phyloP scores from a whole-genome alignment of 495 filamentous ascomycete genomes.

The Clohesyomyces aquaticus region DNA sequence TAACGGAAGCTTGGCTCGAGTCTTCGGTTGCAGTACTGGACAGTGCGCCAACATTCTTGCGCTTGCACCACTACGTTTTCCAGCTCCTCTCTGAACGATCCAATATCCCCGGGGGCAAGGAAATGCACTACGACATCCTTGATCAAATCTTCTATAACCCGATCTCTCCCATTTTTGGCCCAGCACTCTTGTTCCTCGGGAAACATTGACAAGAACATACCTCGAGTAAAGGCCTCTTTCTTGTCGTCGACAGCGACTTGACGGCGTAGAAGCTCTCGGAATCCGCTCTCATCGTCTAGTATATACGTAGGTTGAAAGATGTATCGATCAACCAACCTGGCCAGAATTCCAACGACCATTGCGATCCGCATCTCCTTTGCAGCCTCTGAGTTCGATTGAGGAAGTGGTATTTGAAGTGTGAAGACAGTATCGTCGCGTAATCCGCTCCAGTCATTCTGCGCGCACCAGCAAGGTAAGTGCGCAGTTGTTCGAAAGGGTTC shows the following conservation, averaged over 20 bases:
- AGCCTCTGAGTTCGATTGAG: constrained; percentile 13
- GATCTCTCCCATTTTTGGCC: not conserved
- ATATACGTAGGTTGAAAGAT: constrained; percentile 21
- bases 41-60: constrained; percentile 4
- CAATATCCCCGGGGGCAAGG: constrained; percentile 1
- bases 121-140: constrained; percentile 4
- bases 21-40: constrained; percentile 9
- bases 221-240: constrained; percentile 15
- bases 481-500: not conserved
- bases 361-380: constrained; percentile 30
- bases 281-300: constrained; percentile 6
- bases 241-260: constrained; percentile 7
- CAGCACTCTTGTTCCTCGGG: constrained; percentile 14
- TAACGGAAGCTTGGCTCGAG: constrained; percentile 15
- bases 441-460: constrained; percentile 1
- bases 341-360: constrained; percentile 14
- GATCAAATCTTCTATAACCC: constrained; percentile 9
- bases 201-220: constrained; percentile 18
- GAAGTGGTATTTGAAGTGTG: constrained; percentile 17
- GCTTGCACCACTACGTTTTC: constrained; percentile 4
- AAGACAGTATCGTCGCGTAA: not conserved
- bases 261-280: constrained; percentile 12
- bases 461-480: not conserved
- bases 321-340: constrained; percentile 12
- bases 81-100: constrained; percentile 1